Evolutionary conservation across 345 rosid species (phyloP).

Genomic region (Pistacia vera): DNA sequence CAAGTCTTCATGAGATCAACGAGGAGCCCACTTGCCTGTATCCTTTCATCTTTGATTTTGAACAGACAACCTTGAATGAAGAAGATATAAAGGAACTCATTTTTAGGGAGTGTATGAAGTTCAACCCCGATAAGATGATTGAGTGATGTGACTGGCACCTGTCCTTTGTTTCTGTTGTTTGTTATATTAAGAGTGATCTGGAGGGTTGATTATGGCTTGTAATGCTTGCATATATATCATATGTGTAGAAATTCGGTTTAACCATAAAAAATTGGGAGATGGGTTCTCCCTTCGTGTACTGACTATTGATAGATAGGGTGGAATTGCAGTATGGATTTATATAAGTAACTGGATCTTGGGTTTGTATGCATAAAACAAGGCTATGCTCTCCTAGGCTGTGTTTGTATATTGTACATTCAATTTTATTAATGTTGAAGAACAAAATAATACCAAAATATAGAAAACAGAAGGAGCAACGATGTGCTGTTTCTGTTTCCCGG

Average conservation of each 20-base stretch:
- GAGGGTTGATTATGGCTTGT: slow-evolving; percentile 12
- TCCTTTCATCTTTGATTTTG: slow-evolving; percentile 77
- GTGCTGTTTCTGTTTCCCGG: not conserved
- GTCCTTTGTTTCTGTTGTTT: not conserved
- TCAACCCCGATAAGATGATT: slow-evolving; percentile 45
- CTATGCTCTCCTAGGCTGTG: slow-evolving; percentile 19
- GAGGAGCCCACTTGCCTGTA: slow-evolving; percentile 77
- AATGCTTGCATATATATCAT: not conserved
- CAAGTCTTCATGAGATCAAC: slow-evolving; percentile 92
- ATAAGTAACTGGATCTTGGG: slow-evolving; percentile 1
- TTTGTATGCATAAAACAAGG: slow-evolving; percentile 13
- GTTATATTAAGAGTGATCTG: slow-evolving; percentile 6
- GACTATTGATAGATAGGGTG: slow-evolving; percentile 11
- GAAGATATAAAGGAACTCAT: slow-evolving; percentile 83
- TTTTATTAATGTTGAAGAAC: not conserved
- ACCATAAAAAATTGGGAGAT: slow-evolving; percentile 26
- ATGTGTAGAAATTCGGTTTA: not conserved
- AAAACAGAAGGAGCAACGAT: not conserved
- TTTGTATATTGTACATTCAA: slow-evolving; percentile 19
- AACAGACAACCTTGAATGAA: slow-evolving; percentile 64
- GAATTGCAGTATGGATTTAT: slow-evolving; percentile 10
- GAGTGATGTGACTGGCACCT: slow-evolving; percentile 26
- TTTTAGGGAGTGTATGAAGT: slow-evolving; percentile 63
- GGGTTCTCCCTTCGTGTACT: slow-evolving; percentile 26
- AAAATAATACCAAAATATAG: not conserved